phyloP scores from a whole-genome alignment of 202 grass and related monocot species.

The Schoenoplectus triqueter region DNA sequence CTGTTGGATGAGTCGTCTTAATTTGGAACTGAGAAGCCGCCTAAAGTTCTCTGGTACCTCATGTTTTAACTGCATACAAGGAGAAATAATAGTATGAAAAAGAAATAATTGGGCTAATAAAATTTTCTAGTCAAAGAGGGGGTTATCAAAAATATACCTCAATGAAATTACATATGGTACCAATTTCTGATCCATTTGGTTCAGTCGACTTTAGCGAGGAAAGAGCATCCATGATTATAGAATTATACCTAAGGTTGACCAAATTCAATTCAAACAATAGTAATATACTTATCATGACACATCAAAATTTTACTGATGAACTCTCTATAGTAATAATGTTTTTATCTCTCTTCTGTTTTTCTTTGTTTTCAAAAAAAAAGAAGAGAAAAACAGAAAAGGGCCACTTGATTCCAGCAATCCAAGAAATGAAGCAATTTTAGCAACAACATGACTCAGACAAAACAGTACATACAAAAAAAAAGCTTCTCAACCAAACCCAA shows the following conservation, averaged over 20 bases:
- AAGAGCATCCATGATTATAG: conserved; percentile 83
- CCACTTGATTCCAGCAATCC: neutral
- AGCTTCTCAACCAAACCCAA: neutral
- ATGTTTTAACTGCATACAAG: conserved; percentile 73
- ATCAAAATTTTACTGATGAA: neutral
- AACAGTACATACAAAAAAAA: neutral
- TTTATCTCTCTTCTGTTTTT: neutral
- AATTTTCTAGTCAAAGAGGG: conserved; percentile 34
- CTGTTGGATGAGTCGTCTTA: conserved; percentile 66
- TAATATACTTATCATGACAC: conserved; percentile 1
- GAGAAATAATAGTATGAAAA: conserved; percentile 28
- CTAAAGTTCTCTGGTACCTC: conserved; percentile 72
- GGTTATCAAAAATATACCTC: conserved; percentile 51
- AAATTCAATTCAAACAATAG: conserved; percentile 35
- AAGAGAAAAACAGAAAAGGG: neutral
- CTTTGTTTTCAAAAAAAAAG: neutral
- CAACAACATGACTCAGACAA: neutral
- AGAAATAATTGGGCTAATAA: neutral
- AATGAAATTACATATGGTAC: conserved; percentile 58
- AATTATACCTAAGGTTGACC: conserved; percentile 62
- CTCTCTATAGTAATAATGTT: neutral
- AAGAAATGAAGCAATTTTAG: conserved; percentile 15
- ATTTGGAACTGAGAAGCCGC: conserved; percentile 68
- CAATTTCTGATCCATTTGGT: conserved; percentile 74
- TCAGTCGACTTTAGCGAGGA: conserved; percentile 57